Conservation (phyloP, 257 asterid species). For the Jacaranda mimosifolia region DNA sequence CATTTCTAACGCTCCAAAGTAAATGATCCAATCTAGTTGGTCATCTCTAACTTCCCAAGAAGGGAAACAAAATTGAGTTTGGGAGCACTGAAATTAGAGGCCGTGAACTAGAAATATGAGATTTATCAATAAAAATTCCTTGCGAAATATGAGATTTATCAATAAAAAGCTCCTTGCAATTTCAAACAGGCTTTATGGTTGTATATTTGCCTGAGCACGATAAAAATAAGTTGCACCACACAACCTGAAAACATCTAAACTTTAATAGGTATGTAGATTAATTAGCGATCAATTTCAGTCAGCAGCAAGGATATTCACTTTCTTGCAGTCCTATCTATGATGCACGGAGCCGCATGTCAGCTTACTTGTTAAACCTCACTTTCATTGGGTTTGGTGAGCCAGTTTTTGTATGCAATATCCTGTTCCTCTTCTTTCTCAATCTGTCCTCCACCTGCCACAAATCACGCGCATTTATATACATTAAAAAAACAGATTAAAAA, state of each 20-base stretch:
- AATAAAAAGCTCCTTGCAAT: background rate
- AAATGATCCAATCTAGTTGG: conserved; percentile 3
- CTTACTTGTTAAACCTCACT: conserved; percentile 84
- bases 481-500: background rate
- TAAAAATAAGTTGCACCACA: conserved; percentile 14
- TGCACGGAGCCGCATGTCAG: background rate
- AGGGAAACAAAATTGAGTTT: conserved; percentile 6
- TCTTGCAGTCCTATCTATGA: background rate
- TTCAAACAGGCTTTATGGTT: background rate
- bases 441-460: conserved; percentile 87
- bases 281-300: background rate
- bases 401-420: conserved; percentile 79
- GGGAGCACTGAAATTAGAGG: background rate
- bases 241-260: conserved; percentile 16
- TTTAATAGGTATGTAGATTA: background rate
- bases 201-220: background rate
- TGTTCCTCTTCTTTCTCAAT: conserved; percentile 87
- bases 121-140: background rate
- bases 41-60: background rate
- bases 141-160: background rate
- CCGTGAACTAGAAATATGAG: background rate
- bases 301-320: background rate
- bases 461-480: conserved; percentile 18
- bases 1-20: conserved; percentile 16
- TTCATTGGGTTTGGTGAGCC: conserved; percentile 79